phyloP scores from a whole-genome alignment of 768 basidiomycete species.

The Tephrocybe sp. region DNA sequence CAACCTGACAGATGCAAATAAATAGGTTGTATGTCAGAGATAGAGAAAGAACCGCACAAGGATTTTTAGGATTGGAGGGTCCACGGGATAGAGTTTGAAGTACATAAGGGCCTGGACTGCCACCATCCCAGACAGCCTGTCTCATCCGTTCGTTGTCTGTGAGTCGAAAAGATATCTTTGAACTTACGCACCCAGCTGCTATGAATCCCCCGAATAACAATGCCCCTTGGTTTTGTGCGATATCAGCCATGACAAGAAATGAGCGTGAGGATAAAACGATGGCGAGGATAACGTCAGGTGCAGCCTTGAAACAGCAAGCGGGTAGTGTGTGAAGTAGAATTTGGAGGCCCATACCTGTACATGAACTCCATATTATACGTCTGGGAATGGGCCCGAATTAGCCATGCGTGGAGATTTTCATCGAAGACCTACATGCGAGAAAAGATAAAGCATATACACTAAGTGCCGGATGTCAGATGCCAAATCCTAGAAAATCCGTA shows the following conservation, averaged over 20 bases:
- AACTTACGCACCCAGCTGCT: conserved; percentile 28
- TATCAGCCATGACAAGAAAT: conserved; percentile 19
- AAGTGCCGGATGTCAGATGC: no score
- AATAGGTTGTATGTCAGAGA: background rate
- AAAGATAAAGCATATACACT: no score
- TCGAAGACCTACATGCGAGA: no score
- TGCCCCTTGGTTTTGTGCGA: conserved; percentile 35
- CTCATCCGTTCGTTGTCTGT: background rate
- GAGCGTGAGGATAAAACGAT: no score
- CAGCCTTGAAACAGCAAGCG: no score
- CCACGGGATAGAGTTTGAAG: conserved; percentile 30
- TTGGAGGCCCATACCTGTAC: no score
- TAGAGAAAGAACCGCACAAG: conserved; percentile 20
- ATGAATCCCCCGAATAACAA: conserved; percentile 35
- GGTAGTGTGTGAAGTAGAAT: no score
- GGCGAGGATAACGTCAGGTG: no score
- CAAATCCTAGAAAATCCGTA: no score
- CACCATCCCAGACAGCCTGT: conserved; percentile 32
- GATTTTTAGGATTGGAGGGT: conserved; percentile 22
- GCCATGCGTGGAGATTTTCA: no score
- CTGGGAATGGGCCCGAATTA: no score
- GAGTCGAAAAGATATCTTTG: background rate
- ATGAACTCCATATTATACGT: no score
- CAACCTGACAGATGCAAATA: conserved; percentile 21
- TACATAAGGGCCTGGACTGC: conserved; percentile 32